Conservation (phyloP, 305 asterid species). For the Lippia alba region DNA sequence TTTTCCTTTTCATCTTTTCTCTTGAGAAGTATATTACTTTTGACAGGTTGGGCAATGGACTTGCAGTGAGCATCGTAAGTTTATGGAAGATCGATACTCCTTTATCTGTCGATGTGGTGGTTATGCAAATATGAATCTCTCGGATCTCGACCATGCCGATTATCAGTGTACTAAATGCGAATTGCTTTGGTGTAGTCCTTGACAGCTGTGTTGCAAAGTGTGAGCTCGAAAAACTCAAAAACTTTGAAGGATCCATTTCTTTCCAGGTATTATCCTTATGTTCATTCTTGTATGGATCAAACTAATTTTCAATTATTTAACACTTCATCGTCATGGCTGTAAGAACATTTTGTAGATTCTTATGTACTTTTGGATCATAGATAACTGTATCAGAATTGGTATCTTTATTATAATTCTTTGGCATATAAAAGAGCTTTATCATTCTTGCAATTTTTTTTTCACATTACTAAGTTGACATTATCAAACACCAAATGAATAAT, state of each 20-base stretch:
- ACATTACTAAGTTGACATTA: constrained; percentile 18
- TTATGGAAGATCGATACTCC: constrained; percentile 70
- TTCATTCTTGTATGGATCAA: constrained; percentile 19
- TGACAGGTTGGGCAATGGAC: constrained; percentile 84
- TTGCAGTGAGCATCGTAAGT: constrained; percentile 63
- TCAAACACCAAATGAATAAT: constrained; percentile 14
- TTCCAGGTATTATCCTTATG: constrained; percentile 54
- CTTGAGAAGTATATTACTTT: constrained; percentile 21
- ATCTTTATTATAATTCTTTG: no score
- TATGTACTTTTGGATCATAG: constrained; percentile 15
- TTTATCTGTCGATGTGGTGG: constrained; percentile 82
- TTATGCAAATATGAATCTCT: constrained; percentile 67
- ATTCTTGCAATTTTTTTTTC: constrained; percentile 1
- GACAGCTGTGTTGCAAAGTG: constrained; percentile 51
- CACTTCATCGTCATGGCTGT: constrained; percentile 6
- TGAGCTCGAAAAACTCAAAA: constrained; percentile 62
- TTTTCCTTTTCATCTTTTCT: background rate
- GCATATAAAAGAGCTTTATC: background rate
- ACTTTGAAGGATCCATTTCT: constrained; percentile 34
- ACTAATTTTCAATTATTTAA: constrained; percentile 21
- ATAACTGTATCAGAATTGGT: background rate
- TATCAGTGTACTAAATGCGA: constrained; percentile 67
- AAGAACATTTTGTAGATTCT: constrained; percentile 22
- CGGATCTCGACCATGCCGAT: constrained; percentile 76
- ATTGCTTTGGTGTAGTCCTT: constrained; percentile 79